Percentiles rank a stretch among this genome's conserved stretches.
Conservation (phyloP, 768 basidiomycete species). For the Kwoniella dejecticola region DNA sequence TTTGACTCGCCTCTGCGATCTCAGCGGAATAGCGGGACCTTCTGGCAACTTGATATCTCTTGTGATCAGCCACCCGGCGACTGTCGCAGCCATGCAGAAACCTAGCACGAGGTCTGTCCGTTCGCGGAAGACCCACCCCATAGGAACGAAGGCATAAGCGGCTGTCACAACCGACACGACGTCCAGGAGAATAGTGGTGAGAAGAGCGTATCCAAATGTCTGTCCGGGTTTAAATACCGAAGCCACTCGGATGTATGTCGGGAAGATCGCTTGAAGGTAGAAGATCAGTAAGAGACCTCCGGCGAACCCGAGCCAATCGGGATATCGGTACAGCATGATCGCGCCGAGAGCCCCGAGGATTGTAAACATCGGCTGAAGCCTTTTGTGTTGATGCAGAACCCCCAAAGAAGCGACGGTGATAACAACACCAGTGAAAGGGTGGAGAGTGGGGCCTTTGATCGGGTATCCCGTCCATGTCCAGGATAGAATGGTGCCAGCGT, state of each 20-base stretch:
- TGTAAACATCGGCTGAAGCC: slow-evolving; percentile 19
- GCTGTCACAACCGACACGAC: slow-evolving; percentile 78
- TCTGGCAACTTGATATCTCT: background rate
- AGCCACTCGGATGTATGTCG: slow-evolving; percentile 61
- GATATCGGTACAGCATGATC: slow-evolving; percentile 64
- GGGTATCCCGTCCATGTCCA: slow-evolving; percentile 92
- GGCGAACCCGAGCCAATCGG: slow-evolving; percentile 70
- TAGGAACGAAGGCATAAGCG: slow-evolving; percentile 87
- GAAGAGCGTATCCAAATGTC: slow-evolving; percentile 64
- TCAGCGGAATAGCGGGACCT: background rate
- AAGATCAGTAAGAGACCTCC: slow-evolving; percentile 65
- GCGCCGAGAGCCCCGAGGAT: slow-evolving; percentile 61
- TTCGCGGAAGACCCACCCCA: slow-evolving; percentile 73
- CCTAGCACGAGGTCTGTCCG: slow-evolving; percentile 66
- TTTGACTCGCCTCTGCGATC: slow-evolving; percentile 14
- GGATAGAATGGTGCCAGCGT: slow-evolving; percentile 74
- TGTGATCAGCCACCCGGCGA: background rate
- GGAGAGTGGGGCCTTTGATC: slow-evolving; percentile 71
- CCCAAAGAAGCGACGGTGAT: slow-evolving; percentile 67
- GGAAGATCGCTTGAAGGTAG: slow-evolving; percentile 69
- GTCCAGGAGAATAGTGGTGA: slow-evolving; percentile 66
- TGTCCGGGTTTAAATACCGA: slow-evolving; percentile 59
- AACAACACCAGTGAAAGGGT: slow-evolving; percentile 70
- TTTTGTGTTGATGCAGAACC: slow-evolving; percentile 40
- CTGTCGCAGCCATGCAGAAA: slow-evolving; percentile 20